Percentiles rank a stretch among this genome's conserved stretches.
Evolutionary conservation across 371 early-diverging fungal species (phyloP).

Genomic region (Mucor irregularis): DNA sequence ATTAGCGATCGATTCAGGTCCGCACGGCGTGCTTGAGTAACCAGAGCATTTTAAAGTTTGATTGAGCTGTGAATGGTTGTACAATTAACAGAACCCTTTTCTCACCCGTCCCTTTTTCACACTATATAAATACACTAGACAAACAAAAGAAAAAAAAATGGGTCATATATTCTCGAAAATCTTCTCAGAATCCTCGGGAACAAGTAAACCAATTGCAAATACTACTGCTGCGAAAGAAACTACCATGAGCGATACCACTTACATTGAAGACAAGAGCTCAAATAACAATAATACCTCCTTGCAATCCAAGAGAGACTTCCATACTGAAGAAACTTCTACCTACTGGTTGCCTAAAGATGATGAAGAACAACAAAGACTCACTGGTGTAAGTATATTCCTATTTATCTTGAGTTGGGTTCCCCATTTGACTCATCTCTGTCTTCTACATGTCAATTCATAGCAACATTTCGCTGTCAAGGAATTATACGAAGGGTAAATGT

Average conservation of each 20-base stretch:
- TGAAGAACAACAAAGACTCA: conserved; percentile 15
- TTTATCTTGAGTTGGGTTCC: no score
- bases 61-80: no score
- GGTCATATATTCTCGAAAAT: background rate
- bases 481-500: conserved; percentile 15
- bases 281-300: background rate
- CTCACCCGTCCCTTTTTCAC: no score
- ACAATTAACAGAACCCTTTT: no score
- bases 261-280: background rate
- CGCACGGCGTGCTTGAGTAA: no score
- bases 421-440: no score
- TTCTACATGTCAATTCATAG: conserved; percentile 2
- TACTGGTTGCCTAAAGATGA: conserved; percentile 29
- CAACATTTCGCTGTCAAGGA: conserved; percentile 24
- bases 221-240: background rate
- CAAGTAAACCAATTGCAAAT: no score
- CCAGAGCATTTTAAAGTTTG: no score
- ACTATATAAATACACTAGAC: no score
- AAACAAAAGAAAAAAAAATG: no score
- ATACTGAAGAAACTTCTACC: conserved; percentile 7
- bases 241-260: background rate
- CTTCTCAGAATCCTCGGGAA: no score
- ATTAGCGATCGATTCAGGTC: no score
- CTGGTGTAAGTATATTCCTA: background rate
- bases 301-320: conserved; percentile 30